Percentiles rank a stretch among this genome's conserved stretches.
Conservation (phyloP, 345 rosid genomes). For the Eucalyptus curtisii region DNA sequence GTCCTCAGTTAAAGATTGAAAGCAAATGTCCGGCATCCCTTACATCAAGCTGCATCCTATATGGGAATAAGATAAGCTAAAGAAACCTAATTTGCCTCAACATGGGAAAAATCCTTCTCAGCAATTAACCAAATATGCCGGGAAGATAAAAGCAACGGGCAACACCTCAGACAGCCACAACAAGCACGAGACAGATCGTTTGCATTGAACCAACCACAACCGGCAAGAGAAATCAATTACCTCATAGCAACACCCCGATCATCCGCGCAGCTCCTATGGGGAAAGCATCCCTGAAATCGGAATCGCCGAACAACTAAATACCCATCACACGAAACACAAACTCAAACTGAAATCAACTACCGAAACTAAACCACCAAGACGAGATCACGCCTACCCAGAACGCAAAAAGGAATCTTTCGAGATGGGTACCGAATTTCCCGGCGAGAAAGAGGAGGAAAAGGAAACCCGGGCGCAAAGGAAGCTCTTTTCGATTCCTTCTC, state of each 20-base stretch:
- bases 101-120: background rate
- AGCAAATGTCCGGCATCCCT: background rate
- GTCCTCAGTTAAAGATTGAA: background rate
- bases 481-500: background rate
- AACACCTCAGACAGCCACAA: background rate
- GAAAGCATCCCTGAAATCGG: background rate
- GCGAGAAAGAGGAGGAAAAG: background rate
- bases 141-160: background rate
- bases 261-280: background rate
- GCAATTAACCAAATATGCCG: background rate
- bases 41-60: background rate
- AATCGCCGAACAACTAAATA: background rate
- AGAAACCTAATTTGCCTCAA: background rate
- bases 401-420: background rate
- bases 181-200: background rate
- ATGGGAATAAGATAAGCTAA: background rate
- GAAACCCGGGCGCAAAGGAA: background rate
- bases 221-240: background rate
- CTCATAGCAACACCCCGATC: background rate
- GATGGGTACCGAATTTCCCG: background rate
- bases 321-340: background rate
- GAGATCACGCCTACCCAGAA: background rate
- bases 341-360: background rate
- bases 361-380: background rate
- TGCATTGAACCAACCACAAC: background rate